Conservation (phyloP, 2,329 filamentous ascomycete species). For the Claviceps africana region DNA sequence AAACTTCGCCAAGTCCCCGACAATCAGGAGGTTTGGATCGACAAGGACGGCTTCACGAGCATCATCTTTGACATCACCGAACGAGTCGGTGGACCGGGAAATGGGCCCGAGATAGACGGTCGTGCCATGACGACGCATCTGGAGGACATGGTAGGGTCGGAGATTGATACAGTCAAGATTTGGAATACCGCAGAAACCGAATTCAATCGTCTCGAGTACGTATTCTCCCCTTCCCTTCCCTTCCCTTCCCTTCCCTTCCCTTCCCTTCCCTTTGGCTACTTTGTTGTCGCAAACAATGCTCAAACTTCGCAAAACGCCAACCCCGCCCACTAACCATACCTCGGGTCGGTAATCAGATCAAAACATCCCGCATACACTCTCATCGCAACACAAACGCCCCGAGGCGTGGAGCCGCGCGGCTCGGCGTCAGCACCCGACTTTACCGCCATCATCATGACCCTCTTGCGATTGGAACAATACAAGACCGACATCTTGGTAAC, state of each 20-base stretch:
- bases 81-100: conserved; percentile 47
- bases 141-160: conserved; percentile 52
- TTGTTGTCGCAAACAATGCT: background rate
- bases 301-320: background rate
- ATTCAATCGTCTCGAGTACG: conserved; percentile 41
- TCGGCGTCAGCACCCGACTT: conserved; percentile 39
- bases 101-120: conserved; percentile 48
- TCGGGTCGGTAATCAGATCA: conserved; percentile 16
- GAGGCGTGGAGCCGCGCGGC: conserved; percentile 19
- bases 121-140: conserved; percentile 56
- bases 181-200: conserved; percentile 50
- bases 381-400: conserved; percentile 48
- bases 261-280: too few relatives aligned
- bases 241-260: too few relatives aligned
- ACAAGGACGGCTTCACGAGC: conserved; percentile 67
- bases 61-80: conserved; percentile 87
- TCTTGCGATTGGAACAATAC: conserved; percentile 62
- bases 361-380: conserved; percentile 52
- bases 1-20: conserved; percentile 63
- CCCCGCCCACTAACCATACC: conserved; percentile 12
- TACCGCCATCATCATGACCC: conserved; percentile 61
- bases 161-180: conserved; percentile 49
- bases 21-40: conserved; percentile 87
- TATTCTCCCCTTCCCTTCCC: too few relatives aligned
- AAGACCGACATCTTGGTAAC: conserved; percentile 72